Percentiles rank a stretch among this genome's conserved stretches.
Evolutionary conservation across 306 rosid species (phyloP).

Genomic region (Arachis hypogaea): DNA sequence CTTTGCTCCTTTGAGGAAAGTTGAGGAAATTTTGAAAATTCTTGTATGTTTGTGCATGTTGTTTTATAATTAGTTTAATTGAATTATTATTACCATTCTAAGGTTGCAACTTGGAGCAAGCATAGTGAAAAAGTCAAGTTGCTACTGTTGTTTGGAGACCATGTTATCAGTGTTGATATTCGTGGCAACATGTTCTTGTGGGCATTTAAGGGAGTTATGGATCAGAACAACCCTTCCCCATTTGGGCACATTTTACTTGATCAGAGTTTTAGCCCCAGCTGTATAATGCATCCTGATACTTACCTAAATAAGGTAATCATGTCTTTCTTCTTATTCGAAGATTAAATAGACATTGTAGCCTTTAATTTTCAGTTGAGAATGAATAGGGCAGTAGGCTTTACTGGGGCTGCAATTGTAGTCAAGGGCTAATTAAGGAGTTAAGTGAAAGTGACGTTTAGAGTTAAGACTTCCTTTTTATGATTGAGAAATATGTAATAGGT

Average conservation of each 20-base stretch:
- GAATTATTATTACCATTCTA: conserved; percentile 7
- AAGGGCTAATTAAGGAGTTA: not conserved
- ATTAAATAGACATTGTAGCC: conserved; percentile 9
- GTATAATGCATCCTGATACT: conserved; percentile 91
- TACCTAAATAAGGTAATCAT: conserved; percentile 82
- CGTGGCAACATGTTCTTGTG: conserved; percentile 70
- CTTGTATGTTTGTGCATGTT: not conserved
- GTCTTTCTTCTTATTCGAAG: conserved; percentile 1
- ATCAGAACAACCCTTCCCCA: conserved; percentile 58
- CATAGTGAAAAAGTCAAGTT: conserved; percentile 73
- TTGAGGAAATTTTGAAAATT: conserved; percentile 13
- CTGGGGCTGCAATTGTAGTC: too few species aligned
- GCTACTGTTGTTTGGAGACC: conserved; percentile 80
- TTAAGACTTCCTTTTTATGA: conserved; percentile 19
- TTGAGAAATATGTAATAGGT: conserved; percentile 52
- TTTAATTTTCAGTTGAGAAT: not conserved
- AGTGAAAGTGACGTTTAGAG: too few species aligned
- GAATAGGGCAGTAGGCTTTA: too few species aligned
- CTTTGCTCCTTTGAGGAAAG: not conserved
- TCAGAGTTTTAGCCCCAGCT: conserved; percentile 57
- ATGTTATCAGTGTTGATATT: conserved; percentile 70
- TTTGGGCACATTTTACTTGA: conserved; percentile 61
- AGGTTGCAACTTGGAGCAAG: conserved; percentile 81
- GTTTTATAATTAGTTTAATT: too few species aligned
- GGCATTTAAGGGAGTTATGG: conserved; percentile 73